Evolutionary conservation across 2,329 filamentous ascomycete species (phyloP).

Genomic region (Microcyclospora pomicola): DNA sequence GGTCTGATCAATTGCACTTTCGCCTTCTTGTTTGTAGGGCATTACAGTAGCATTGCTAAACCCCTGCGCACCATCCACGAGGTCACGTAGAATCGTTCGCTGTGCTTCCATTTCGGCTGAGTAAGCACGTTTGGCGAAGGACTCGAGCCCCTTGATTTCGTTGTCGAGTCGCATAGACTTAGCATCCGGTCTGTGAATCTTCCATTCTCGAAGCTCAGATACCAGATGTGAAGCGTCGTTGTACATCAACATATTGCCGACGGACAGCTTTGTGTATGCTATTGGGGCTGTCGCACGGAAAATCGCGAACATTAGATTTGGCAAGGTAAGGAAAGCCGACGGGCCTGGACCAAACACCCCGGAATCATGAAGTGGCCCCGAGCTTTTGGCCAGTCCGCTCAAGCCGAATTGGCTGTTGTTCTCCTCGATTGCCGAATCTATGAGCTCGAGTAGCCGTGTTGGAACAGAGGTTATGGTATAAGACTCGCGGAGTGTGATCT

Average conservation of each 20-base stretch:
- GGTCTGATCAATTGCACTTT: conserved; percentile 44
- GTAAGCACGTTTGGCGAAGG: conserved; percentile 47
- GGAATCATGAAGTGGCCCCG: too few relatives aligned
- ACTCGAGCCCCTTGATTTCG: conserved; percentile 43
- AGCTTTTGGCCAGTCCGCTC: too few relatives aligned
- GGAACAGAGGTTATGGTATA: conserved; percentile 86
- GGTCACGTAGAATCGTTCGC: conserved; percentile 46
- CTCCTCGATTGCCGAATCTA: too few relatives aligned
- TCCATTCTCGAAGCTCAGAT: conserved; percentile 37
- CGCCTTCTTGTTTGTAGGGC: conserved; percentile 46
- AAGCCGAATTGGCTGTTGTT: too few relatives aligned
- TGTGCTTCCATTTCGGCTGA: conserved; percentile 52
- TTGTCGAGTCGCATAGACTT: conserved; percentile 34
- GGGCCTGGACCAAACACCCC: conserved; percentile 38
- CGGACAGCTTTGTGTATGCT: conserved; percentile 50
- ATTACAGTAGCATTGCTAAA: conserved; percentile 45
- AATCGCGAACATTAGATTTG: conserved; percentile 60
- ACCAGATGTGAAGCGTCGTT: conserved; percentile 49
- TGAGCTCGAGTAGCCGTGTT: too few relatives aligned
- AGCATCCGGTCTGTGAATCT: conserved; percentile 30
- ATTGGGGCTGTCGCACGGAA: conserved; percentile 64
- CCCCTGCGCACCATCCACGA: conserved; percentile 49
- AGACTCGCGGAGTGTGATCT: conserved; percentile 62
- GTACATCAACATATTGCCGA: conserved; percentile 50
- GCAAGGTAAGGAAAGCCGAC: conserved; percentile 55